Conservation (phyloP, 2,329 filamentous ascomycete species). For the Didymosphaeria variabile region DNA sequence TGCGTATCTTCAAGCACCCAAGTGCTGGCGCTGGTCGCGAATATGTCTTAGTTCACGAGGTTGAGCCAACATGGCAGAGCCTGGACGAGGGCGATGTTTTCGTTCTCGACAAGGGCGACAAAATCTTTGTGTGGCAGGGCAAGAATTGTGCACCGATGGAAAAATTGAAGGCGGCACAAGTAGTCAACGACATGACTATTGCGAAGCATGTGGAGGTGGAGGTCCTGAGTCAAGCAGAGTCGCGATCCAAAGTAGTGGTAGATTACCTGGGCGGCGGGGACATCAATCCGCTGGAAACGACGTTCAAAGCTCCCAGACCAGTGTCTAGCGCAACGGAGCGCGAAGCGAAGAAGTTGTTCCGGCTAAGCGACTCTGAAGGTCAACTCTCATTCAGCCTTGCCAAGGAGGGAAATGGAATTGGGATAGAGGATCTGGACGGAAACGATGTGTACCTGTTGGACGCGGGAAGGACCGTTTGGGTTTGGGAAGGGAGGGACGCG, state of each 20-base stretch:
- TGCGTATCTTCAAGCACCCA: constrained; percentile 70
- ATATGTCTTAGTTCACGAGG: constrained; percentile 69
- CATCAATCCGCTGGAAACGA: constrained; percentile 55
- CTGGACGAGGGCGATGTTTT: constrained; percentile 74
- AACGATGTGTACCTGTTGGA: constrained; percentile 72
- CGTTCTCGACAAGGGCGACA: constrained; percentile 67
- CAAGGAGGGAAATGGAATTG: constrained; percentile 62
- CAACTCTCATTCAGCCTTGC: constrained; percentile 66
- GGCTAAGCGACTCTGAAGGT: constrained; percentile 70
- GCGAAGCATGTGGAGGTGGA: constrained; percentile 72
- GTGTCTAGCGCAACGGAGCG: constrained; percentile 36
- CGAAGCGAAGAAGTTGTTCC: constrained; percentile 61
- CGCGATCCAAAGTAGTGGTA: constrained; percentile 64
- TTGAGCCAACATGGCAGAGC: constrained; percentile 68
- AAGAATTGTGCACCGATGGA: constrained; percentile 72
- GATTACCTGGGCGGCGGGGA: constrained; percentile 51
- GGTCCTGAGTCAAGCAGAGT: constrained; percentile 69
- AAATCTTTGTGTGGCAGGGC: constrained; percentile 77
- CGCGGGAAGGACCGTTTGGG: constrained; percentile 67
- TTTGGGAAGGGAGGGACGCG: constrained; percentile 70
- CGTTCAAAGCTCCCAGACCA: constrained; percentile 57
- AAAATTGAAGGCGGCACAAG: constrained; percentile 72
- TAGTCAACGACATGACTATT: constrained; percentile 70
- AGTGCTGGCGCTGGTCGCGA: constrained; percentile 54
- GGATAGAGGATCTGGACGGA: constrained; percentile 62